Percentiles rank a stretch among this genome's conserved stretches.
phyloP scores from a whole-genome alignment of 1,284 basidiomycete species.

The Moniliella sp. region DNA sequence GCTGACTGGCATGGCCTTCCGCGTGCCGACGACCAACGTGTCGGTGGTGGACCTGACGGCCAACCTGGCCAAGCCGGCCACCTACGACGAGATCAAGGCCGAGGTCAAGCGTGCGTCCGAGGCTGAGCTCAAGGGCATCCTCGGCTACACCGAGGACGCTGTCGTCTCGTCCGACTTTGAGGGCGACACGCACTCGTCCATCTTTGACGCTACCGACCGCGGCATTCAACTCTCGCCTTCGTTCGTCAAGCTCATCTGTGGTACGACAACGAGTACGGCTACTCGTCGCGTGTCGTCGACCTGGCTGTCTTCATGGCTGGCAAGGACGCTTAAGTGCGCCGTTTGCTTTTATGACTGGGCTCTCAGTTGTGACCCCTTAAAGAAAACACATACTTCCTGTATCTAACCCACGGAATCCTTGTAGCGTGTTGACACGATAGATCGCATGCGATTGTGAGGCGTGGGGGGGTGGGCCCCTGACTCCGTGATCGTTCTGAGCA shows the following conservation, averaged over 20 bases:
- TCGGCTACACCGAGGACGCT: conserved; percentile 81
- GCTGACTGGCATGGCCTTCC: conserved; percentile 81
- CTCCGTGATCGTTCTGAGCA: too few relatives aligned
- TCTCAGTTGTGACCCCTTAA: too few relatives aligned
- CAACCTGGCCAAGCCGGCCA: conserved; percentile 58
- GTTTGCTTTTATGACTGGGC: too few relatives aligned
- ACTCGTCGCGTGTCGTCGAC: conserved; percentile 83
- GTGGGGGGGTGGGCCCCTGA: too few relatives aligned
- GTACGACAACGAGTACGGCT: conserved; percentile 71
- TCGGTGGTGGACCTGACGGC: conserved; percentile 86
- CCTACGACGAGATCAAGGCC: conserved; percentile 78
- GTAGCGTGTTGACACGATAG: too few relatives aligned
- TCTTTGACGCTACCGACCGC: conserved; percentile 59
- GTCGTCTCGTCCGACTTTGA: conserved; percentile 89
- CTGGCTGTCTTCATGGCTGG: conserved; percentile 61
- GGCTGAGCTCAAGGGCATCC: conserved; percentile 51
- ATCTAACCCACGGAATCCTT: too few relatives aligned
- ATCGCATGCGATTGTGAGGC: too few relatives aligned
- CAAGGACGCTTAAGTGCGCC: conserved; percentile 36
- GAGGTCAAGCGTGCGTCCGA: conserved; percentile 63
- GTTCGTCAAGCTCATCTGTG: conserved; percentile 90
- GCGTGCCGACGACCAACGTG: conserved; percentile 89
- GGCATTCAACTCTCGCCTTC: conserved; percentile 77
- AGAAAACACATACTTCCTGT: too few relatives aligned
- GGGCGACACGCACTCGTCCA: conserved; percentile 48